These are phyloP conservation scores for Zanthoxylum bungeanum DNA, from an alignment of 345 rosid species.

Conservation along the genomic window DNA sequence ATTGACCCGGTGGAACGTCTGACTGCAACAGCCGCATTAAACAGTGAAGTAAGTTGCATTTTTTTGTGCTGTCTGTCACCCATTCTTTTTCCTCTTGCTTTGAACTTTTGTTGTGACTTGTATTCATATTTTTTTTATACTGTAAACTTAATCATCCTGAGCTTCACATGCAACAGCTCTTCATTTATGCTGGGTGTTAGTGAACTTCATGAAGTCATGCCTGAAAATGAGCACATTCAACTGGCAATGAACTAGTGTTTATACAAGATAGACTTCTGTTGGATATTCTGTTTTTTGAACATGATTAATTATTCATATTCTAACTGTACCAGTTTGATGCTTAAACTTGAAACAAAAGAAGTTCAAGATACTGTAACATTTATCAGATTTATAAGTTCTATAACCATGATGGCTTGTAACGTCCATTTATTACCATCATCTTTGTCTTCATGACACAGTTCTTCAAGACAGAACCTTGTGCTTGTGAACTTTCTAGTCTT, in stretches of 20 bases:
- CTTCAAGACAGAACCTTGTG: constrained; percentile 68
- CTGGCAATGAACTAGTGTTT: background rate
- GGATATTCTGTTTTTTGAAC: background rate
- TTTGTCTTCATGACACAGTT: constrained; percentile 44
- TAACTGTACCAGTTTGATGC: background rate
- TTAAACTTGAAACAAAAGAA: background rate
- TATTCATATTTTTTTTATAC: background rate
- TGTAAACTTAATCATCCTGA: background rate
- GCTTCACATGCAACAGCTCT: background rate
- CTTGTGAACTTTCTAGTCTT: constrained; percentile 86
- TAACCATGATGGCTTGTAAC: background rate
- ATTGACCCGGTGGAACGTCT: constrained; percentile 84
- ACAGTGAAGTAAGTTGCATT: constrained; percentile 60
- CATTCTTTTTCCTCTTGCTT: background rate
- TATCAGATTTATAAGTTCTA: background rate
- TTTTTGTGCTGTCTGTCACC: background rate
- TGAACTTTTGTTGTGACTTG: background rate
- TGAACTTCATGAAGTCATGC: background rate
- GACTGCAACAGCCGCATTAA: constrained; percentile 78
- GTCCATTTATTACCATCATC: background rate
- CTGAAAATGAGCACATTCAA: background rate
- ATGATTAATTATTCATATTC: background rate
- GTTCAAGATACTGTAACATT: background rate
- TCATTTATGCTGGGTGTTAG: background rate
- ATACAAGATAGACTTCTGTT: background rate